Evolutionary conservation across 192 early-diverging fungal genomes (phyloP).

Genomic region (Mortierella alpina): DNA sequence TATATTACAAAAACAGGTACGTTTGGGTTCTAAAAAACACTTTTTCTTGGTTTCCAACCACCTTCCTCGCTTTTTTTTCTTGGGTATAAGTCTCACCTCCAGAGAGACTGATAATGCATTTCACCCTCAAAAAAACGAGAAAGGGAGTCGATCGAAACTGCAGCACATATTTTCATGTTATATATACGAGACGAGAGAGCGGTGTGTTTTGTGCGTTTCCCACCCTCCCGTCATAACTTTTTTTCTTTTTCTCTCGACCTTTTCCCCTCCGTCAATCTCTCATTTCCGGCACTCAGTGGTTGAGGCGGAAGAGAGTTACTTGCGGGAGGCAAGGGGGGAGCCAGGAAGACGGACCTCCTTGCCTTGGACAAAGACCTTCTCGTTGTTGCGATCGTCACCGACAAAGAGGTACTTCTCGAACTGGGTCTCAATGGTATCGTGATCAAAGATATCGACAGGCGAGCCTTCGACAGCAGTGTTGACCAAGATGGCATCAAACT

Average conservation of each 20-base stretch:
- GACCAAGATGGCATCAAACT: slow-evolving; percentile 92
- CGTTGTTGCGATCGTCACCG: slow-evolving; percentile 89
- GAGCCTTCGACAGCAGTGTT: slow-evolving; percentile 56
- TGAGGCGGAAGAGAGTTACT: slow-evolving; percentile 14
- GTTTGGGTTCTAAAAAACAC: slow-evolving; percentile 33
- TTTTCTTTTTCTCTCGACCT: not conserved
- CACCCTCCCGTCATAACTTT: slow-evolving; percentile 26
- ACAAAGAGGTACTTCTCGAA: slow-evolving; percentile 94
- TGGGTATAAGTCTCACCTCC: slow-evolving; percentile 2
- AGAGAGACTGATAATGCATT: not conserved
- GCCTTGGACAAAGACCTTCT: slow-evolving; percentile 85
- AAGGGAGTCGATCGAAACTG: slow-evolving; percentile 6
- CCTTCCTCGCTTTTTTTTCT: not conserved
- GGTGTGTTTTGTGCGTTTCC: slow-evolving; percentile 58
- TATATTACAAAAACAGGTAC: slow-evolving; percentile 43
- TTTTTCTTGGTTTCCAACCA: slow-evolving; percentile 32
- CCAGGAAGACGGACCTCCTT: slow-evolving; percentile 56
- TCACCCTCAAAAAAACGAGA: not conserved
- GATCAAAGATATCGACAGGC: slow-evolving; percentile 74
- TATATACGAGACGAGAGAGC: slow-evolving; percentile 36
- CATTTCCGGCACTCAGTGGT: not conserved
- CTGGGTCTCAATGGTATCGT: slow-evolving; percentile 61
- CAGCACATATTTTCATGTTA: slow-evolving; percentile 54
- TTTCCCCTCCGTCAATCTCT: not conserved
- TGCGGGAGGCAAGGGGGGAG: slow-evolving; percentile 21